Percentiles rank a stretch among this genome's conserved stretches.
phyloP scores from a whole-genome alignment of 768 basidiomycete species.

The Termitomyces sp. region DNA sequence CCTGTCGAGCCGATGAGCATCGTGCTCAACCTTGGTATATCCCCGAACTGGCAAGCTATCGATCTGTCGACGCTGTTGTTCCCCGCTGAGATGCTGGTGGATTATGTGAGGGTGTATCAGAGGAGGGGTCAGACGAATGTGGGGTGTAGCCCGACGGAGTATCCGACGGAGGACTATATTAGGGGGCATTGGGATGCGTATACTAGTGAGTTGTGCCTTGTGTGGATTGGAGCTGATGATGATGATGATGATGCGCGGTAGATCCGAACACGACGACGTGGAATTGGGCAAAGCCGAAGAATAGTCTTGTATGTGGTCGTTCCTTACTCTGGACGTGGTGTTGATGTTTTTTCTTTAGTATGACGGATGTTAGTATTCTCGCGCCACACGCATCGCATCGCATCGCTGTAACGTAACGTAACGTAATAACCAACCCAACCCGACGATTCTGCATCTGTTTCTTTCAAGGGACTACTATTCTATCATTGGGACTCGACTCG shows the following conservation, averaged over 20 bases:
- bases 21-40: conserved; percentile 62
- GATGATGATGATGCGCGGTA: conserved; percentile 15
- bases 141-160: conserved; percentile 63
- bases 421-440: too few species aligned
- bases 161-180: conserved; percentile 68
- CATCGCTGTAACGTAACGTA: too few species aligned
- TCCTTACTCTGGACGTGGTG: too few species aligned
- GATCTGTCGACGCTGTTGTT: conserved; percentile 57
- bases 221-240: not conserved
- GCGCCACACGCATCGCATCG: too few species aligned
- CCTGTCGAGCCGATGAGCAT: conserved; percentile 61
- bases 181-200: conserved; percentile 43
- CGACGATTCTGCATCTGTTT: too few species aligned
- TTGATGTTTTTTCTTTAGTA: too few species aligned
- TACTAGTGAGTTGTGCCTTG: not conserved
- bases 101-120: conserved; percentile 85
- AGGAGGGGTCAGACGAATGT: conserved; percentile 51
- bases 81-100: conserved; percentile 67
- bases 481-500: too few species aligned
- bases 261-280: conserved; percentile 42
- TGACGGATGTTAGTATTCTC: too few species aligned
- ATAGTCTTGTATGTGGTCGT: conserved; percentile 22
- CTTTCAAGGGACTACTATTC: too few species aligned
- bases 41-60: conserved; percentile 64
- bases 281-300: conserved; percentile 40